These are phyloP conservation scores for Sugiyamaella mastotermitis DNA, from an alignment of 805 yeast species.

Conservation along the genomic window DNA sequence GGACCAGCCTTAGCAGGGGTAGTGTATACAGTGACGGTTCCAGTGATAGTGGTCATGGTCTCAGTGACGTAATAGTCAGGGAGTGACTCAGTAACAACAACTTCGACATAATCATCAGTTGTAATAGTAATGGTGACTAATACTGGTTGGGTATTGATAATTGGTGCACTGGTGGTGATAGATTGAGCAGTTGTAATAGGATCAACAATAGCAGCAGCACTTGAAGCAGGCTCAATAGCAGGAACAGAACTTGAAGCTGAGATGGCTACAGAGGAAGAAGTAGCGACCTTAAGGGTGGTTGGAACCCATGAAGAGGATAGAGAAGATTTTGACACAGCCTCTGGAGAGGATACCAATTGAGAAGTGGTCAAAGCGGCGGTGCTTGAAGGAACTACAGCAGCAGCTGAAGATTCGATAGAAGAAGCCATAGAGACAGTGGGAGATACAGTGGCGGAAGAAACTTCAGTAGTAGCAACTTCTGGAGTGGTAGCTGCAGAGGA, in stretches of 20 bases:
- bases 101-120: conserved; percentile 2
- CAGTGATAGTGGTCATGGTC: conserved; percentile 3
- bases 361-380: conserved; percentile 3
- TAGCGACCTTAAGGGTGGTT: background rate
- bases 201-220: background rate
- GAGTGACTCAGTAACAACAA: conserved; percentile 1
- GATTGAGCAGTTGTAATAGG: background rate
- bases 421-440: conserved; percentile 1
- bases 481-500: conserved; percentile 2
- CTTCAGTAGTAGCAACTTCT: conserved; percentile 3
- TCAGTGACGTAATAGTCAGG: conserved; percentile 5
- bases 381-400: background rate
- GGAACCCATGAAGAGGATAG: too few species aligned
- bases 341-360: background rate
- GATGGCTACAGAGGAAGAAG: conserved; percentile 1
- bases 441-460: background rate
- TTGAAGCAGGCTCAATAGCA: background rate
- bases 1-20: too few species aligned
- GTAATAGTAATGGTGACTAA: conserved; percentile 1
- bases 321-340: background rate
- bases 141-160: background rate
- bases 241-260: background rate
- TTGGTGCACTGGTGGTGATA: background rate
- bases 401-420: background rate
- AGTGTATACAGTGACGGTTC: conserved; percentile 5